These are phyloP conservation scores for Iberis amara DNA, from an alignment of 441 rosid species.

Conservation along the genomic window DNA sequence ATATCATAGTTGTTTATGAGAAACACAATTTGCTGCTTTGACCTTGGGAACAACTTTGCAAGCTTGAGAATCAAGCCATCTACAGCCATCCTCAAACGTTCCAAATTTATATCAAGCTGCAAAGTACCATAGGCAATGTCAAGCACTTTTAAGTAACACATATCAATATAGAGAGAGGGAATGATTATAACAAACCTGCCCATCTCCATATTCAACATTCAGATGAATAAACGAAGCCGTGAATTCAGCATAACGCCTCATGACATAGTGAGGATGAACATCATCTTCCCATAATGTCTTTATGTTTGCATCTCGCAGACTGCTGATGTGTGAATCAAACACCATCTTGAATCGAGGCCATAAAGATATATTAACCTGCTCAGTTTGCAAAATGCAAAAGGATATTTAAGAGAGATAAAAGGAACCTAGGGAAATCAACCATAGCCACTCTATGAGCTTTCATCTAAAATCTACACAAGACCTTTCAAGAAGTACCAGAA, in stretches of 20 bases:
- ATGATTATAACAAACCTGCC: conserved; percentile 58
- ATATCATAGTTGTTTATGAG: conserved; percentile 94
- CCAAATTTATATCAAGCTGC: conserved; percentile 97
- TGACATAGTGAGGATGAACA: conserved; percentile 97
- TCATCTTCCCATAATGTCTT: conserved; percentile 97
- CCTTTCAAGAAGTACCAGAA: neutral
- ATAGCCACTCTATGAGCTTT: neutral
- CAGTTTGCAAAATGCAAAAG: conserved; percentile 17
- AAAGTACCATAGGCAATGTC: conserved; percentile 18
- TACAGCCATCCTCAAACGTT: conserved; percentile 88
- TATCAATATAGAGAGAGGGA: conserved; percentile 3
- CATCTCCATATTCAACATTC: conserved; percentile 93
- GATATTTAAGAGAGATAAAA: conserved; percentile 10
- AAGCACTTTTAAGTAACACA: conserved; percentile 4
- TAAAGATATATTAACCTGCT: conserved; percentile 68
- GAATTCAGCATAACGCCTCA: conserved; percentile 99
- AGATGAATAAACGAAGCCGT: conserved; percentile 95
- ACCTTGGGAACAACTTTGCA: conserved; percentile 65
- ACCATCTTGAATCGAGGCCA: conserved; percentile 99
- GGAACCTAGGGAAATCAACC: conserved; percentile 9
- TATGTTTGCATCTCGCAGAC: conserved; percentile 85
- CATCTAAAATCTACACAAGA: conserved; percentile 11
- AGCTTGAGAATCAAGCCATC: conserved; percentile 89
- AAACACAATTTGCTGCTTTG: conserved; percentile 80
- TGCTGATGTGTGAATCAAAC: conserved; percentile 84